These are phyloP conservation scores for Aspergillus proliferans DNA, from an alignment of 2,329 filamentous ascomycete genomes.

Conservation along the genomic window DNA sequence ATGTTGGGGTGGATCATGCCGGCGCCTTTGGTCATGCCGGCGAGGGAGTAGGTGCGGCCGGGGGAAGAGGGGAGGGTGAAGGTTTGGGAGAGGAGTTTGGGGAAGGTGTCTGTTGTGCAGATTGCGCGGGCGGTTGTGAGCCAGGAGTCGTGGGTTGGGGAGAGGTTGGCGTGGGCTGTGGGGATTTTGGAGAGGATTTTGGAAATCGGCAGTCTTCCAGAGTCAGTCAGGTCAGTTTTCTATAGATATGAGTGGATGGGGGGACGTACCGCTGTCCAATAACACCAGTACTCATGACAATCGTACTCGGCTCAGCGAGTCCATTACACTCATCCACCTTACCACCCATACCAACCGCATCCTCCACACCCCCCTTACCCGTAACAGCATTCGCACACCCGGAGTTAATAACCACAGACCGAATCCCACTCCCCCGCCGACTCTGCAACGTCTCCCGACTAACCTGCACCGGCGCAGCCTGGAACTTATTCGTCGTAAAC, in stretches of 20 bases:
- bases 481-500: slow-evolving; percentile 97
- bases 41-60: slow-evolving; percentile 69
- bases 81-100: slow-evolving; percentile 79
- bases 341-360: slow-evolving; percentile 76
- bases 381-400: slow-evolving; percentile 97
- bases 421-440: slow-evolving; percentile 62
- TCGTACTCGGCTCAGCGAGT: slow-evolving; percentile 54
- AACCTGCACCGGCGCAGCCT: slow-evolving; percentile 88
- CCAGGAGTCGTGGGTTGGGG: slow-evolving; percentile 77
- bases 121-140: slow-evolving; percentile 80
- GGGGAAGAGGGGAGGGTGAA: slow-evolving; percentile 81
- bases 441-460: slow-evolving; percentile 65
- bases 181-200: slow-evolving; percentile 85
- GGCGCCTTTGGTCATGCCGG: slow-evolving; percentile 94
- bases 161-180: slow-evolving; percentile 63
- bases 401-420: slow-evolving; percentile 84
- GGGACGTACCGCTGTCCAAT: slow-evolving; percentile 73
- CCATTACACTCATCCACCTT: slow-evolving; percentile 64
- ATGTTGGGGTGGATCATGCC: slow-evolving; percentile 99
- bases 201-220: slow-evolving; percentile 68
- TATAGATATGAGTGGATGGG: neutral
- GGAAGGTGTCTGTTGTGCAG: slow-evolving; percentile 97
- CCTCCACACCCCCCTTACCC: slow-evolving; percentile 78
- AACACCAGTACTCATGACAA: slow-evolving; percentile 98
- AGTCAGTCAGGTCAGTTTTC: neutral